Evolutionary conservation across 1,284 basidiomycete genomes (phyloP).

Genomic region (Irpex rosettiformis): DNA sequence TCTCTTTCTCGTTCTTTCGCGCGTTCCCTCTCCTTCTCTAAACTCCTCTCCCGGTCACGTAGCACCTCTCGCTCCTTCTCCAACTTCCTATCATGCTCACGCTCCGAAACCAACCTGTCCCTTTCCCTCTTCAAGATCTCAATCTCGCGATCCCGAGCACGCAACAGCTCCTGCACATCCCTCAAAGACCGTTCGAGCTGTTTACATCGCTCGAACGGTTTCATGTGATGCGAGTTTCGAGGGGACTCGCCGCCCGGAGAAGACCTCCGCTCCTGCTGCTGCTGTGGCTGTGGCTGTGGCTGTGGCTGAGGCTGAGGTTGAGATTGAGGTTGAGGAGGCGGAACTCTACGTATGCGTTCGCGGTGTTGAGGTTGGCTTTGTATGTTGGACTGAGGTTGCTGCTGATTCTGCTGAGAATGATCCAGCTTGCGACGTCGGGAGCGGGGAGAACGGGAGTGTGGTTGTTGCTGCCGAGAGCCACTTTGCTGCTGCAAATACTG

Average conservation of each 20-base stretch:
- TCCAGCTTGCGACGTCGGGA: background rate
- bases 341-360: background rate
- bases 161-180: constrained; percentile 30
- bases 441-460: constrained; percentile 1
- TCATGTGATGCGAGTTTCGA: constrained; percentile 24
- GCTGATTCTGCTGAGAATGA: constrained; percentile 2
- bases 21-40: constrained; percentile 10
- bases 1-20: constrained; percentile 15
- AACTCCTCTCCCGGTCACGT: constrained; percentile 10
- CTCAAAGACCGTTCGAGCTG: constrained; percentile 50
- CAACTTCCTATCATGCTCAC: constrained; percentile 20
- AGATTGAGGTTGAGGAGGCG: background rate
- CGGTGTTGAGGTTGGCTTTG: constrained; percentile 3
- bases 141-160: constrained; percentile 42
- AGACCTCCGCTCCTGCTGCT: background rate
- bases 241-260: constrained; percentile 8
- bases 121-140: constrained; percentile 48
- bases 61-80: constrained; percentile 14
- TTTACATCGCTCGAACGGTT: constrained; percentile 57
- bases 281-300: background rate
- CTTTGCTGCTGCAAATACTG: background rate
- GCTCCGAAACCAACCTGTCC: constrained; percentile 31
- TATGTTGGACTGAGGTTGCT: background rate
- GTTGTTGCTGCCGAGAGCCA: background rate
- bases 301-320: background rate